Evolutionary conservation across 2,329 filamentous ascomycete genomes (phyloP).

Genomic region (Neofusicoccum umdonicola): DNA sequence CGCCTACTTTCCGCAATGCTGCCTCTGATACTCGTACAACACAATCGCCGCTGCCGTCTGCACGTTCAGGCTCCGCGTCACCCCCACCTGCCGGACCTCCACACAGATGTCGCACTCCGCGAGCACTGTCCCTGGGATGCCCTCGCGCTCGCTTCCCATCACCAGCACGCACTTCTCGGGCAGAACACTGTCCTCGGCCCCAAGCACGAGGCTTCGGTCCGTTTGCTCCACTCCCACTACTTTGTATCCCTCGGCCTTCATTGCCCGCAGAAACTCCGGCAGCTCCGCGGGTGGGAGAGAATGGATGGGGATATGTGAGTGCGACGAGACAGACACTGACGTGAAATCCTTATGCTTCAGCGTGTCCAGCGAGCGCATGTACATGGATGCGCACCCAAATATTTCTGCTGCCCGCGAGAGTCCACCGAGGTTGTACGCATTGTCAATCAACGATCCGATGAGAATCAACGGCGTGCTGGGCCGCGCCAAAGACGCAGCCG

Average conservation of each 20-base stretch:
- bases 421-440: conserved; percentile 51
- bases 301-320: conserved; percentile 49
- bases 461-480: conserved; percentile 42
- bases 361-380: conserved; percentile 42
- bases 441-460: conserved; percentile 51
- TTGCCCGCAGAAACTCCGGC: conserved; percentile 38
- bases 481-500: conserved; percentile 22
- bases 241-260: conserved; percentile 48
- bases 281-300: conserved; percentile 33
- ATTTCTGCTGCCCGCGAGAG: conserved; percentile 52
- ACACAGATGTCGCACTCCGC: conserved; percentile 51
- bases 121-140: conserved; percentile 49
- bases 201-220: conserved; percentile 47
- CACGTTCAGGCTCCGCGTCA: conserved; percentile 56
- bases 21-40: conserved; percentile 51
- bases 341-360: conserved; percentile 49
- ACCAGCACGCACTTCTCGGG: conserved; percentile 39
- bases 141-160: conserved; percentile 52
- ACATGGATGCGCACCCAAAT: conserved; percentile 48
- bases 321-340: conserved; percentile 48
- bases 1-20: conserved; percentile 22
- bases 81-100: conserved; percentile 52
- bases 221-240: conserved; percentile 57
- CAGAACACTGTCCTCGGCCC: conserved; percentile 27
- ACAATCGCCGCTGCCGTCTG: conserved; percentile 54